Conservation (phyloP, 768 basidiomycete species). For the Lactarius vividus region DNA sequence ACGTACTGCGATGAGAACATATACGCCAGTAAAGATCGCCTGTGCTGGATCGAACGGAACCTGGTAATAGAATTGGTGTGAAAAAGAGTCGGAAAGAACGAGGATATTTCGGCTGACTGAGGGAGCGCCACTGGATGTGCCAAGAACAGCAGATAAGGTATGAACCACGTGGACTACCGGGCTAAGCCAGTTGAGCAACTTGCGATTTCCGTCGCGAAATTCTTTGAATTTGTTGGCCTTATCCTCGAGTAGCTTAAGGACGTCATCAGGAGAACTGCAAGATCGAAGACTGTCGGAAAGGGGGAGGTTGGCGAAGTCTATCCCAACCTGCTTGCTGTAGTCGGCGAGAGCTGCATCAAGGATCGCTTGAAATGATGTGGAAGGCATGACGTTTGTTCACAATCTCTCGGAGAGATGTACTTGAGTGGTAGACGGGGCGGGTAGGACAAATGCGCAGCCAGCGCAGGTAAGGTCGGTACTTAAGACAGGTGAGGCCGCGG, state of each 20-base stretch:
- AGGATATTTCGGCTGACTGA: not conserved
- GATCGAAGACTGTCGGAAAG: not conserved
- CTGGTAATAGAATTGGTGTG: not conserved
- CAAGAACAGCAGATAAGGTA: not conserved
- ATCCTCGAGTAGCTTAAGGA: not conserved
- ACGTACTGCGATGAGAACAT: slow-evolving; percentile 2
- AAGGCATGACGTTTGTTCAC: too few relatives aligned
- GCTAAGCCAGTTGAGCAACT: not conserved
- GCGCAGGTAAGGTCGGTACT: too few relatives aligned
- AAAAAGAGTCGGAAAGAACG: not conserved
- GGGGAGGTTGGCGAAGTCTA: not conserved
- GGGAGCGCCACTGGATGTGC: not conserved
- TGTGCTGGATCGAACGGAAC: not conserved
- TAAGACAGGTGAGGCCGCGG: too few relatives aligned
- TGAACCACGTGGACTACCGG: not conserved
- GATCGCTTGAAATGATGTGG: not conserved
- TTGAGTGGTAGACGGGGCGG: too few relatives aligned
- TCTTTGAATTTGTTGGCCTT: not conserved
- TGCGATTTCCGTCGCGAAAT: not conserved
- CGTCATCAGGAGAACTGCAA: not conserved
- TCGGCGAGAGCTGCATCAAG: not conserved
- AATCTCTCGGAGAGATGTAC: too few relatives aligned
- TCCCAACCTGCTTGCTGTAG: not conserved
- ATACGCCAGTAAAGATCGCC: slow-evolving; percentile 1
- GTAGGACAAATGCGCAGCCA: too few relatives aligned